Percentiles rank a stretch among this genome's conserved stretches.
Evolutionary conservation across 352 stramenopile genomes (phyloP).

Genomic region (Phytophthora sansomeana): DNA sequence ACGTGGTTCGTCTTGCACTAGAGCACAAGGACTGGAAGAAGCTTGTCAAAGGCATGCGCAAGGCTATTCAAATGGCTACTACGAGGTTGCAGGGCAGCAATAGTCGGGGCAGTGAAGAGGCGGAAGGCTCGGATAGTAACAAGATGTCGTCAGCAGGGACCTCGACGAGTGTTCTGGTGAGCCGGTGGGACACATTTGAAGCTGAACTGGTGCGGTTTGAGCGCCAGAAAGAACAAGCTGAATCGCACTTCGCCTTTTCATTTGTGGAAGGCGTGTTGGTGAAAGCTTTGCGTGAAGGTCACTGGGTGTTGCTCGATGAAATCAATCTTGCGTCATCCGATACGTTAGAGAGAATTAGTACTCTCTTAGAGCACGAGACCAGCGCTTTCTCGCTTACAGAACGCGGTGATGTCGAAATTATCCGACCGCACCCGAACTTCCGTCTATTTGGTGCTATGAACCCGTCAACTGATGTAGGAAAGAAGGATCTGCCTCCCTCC

Average conservation of each 20-base stretch:
- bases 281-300: slow-evolving; percentile 94
- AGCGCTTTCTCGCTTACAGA: slow-evolving; percentile 98
- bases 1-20: slow-evolving; percentile 92
- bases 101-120: slow-evolving; percentile 9
- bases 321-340: slow-evolving; percentile 99
- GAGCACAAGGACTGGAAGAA: slow-evolving; percentile 98
- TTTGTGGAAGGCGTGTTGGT: slow-evolving; percentile 99
- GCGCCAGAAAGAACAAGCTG: slow-evolving; percentile 94
- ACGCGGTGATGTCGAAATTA: slow-evolving; percentile 95
- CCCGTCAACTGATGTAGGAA: slow-evolving; percentile 99
- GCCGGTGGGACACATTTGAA: slow-evolving; percentile 79
- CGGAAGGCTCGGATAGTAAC: slow-evolving; percentile 28
- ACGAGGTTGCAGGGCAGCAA: slow-evolving; percentile 56
- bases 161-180: slow-evolving; percentile 58
- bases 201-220: slow-evolving; percentile 93
- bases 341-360: slow-evolving; percentile 97
- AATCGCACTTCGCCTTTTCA: slow-evolving; percentile 97
- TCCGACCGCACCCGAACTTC: slow-evolving; percentile 98
- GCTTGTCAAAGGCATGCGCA: slow-evolving; percentile 95
- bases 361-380: slow-evolving; percentile 96
- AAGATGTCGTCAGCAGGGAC: slow-evolving; percentile 52
- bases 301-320: slow-evolving; percentile 99
- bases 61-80: slow-evolving; percentile 83
- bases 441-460: slow-evolving; percentile 99
- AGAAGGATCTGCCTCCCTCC: slow-evolving; percentile 98